These are phyloP conservation scores for Vitis amurensis DNA, from an alignment of 164 flowering plant genomes.

Conservation along the genomic window DNA sequence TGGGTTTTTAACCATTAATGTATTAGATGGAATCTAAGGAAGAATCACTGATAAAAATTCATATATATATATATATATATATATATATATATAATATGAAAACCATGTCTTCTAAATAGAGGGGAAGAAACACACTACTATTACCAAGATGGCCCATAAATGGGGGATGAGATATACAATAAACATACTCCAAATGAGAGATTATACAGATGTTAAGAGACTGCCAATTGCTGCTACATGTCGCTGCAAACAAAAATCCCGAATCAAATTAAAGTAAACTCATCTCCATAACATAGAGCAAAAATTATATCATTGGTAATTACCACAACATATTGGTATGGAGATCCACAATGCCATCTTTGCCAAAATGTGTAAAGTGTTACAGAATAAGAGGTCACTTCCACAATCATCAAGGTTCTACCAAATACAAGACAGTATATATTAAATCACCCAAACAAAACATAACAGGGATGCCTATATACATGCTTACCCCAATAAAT, in stretches of 20 bases:
- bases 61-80: no score
- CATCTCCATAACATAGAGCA: background rate
- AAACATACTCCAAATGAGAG: background rate
- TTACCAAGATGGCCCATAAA: no score
- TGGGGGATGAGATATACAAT: background rate
- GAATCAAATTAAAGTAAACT: background rate
- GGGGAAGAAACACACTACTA: no score
- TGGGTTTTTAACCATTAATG: no score
- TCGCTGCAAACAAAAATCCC: background rate
- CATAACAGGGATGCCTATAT: slow-evolving; percentile 16
- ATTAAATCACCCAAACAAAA: slow-evolving; percentile 4
- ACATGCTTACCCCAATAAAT: slow-evolving; percentile 36
- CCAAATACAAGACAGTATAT: slow-evolving; percentile 3
- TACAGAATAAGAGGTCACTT: slow-evolving; percentile 6
- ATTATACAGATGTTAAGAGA: background rate
- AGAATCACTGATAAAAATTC: no score
- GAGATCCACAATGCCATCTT: background rate
- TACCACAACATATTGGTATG: background rate
- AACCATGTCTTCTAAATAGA: no score
- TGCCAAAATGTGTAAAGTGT: slow-evolving; percentile 5
- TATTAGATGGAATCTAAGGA: no score
- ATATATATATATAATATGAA: no score
- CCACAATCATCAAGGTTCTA: slow-evolving; percentile 5
- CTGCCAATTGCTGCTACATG: background rate
- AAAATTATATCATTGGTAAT: background rate